Evolutionary conservation across 1,284 basidiomycete genomes (phyloP).

Genomic region (Phenoliferia sp.): DNA sequence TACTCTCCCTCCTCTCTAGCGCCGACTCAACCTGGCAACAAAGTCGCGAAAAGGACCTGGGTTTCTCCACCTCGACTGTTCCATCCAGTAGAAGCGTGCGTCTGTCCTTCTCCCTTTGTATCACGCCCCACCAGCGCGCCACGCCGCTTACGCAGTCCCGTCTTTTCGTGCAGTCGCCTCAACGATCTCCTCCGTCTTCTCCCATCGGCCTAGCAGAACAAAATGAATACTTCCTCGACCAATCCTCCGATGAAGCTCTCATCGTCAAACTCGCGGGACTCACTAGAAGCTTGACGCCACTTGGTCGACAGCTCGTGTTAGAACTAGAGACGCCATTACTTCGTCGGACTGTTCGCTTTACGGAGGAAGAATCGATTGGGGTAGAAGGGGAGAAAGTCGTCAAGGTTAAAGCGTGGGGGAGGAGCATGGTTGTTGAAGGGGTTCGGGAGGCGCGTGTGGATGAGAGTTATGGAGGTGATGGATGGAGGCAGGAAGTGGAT

Average conservation of each 20-base stretch:
- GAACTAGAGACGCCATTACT: background rate
- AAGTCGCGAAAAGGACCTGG: too few species aligned
- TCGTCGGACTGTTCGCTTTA: background rate
- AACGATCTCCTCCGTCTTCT: background rate
- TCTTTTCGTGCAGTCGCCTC: background rate
- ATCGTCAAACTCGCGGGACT: background rate
- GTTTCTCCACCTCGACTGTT: too few species aligned
- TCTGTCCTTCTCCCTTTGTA: too few species aligned
- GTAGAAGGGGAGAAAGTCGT: background rate
- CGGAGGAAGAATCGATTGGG: background rate
- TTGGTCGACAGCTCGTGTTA: background rate
- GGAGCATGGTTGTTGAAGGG: background rate
- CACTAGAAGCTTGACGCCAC: background rate
- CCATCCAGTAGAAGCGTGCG: too few species aligned
- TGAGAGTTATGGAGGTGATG: background rate
- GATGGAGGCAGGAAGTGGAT: background rate
- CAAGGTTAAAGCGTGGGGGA: background rate
- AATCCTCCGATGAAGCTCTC: background rate
- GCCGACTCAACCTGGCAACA: background rate
- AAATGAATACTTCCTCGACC: background rate
- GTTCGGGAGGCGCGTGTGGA: background rate
- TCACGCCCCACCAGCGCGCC: too few species aligned
- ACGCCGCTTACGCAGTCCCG: background rate
- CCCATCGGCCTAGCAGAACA: background rate
- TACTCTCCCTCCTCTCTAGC: background rate